Percentiles rank a stretch among this genome's conserved stretches.
Conservation (phyloP, 148 eudicot genomes). For the Vaccinium macrocarpon region DNA sequence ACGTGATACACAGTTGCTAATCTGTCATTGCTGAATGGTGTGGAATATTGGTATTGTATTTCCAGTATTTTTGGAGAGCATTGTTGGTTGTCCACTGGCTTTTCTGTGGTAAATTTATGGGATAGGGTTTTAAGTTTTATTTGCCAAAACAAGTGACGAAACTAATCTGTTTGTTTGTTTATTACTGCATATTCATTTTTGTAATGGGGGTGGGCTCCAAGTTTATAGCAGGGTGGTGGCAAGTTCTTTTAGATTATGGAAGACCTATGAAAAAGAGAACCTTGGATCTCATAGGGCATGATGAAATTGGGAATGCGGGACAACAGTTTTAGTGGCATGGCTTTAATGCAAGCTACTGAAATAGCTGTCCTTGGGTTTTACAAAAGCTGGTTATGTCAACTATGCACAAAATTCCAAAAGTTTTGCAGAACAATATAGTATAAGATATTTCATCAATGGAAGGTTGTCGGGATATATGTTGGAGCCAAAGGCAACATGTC, state of each 20-base stretch:
- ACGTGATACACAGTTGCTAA: conserved; percentile 1
- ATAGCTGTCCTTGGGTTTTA: not conserved
- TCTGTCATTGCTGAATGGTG: not conserved
- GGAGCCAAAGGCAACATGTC: not conserved
- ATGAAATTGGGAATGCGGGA: not conserved
- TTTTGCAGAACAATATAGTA: not conserved
- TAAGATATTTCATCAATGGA: not conserved
- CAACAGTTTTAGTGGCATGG: not conserved
- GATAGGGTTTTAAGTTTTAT: not conserved
- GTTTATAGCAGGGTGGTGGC: not conserved
- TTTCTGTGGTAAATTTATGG: not conserved
- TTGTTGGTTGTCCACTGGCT: not conserved
- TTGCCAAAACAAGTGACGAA: not conserved
- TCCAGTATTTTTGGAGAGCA: not conserved
- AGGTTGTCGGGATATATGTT: not conserved
- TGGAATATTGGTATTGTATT: not conserved
- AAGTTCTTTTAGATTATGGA: not conserved
- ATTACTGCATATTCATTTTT: not conserved
- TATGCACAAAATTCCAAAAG: not conserved
- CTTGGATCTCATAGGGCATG: not conserved
- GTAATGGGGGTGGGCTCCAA: not conserved
- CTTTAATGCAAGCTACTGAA: not conserved
- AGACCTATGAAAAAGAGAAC: not conserved
- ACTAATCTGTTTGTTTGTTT: not conserved
- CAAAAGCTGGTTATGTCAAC: no score